Evolutionary conservation across 495 filamentous ascomycete genomes (phyloP).

Genomic region (Aspergillus bertholletiae): DNA sequence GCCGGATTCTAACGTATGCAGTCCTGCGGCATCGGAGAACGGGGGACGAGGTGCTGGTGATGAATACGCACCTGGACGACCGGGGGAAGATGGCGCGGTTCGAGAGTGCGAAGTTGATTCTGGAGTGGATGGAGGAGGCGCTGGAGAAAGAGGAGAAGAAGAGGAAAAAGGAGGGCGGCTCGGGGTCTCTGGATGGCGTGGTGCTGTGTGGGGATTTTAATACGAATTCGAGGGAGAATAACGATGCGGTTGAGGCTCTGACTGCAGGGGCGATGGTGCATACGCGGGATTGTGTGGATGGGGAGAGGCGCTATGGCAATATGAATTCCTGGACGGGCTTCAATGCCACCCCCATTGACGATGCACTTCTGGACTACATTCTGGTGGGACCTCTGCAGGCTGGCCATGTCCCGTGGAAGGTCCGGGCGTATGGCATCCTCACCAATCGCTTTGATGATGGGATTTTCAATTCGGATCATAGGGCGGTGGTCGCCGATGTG

Average conservation of each 20-base stretch:
- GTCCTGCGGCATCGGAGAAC: constrained; percentile 48
- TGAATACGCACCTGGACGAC: constrained; percentile 71
- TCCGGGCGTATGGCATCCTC: constrained; percentile 44
- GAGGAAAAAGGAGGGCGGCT: too few relatives aligned
- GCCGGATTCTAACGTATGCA: constrained; percentile 57
- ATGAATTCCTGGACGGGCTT: constrained; percentile 64
- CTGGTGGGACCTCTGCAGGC: constrained; percentile 31
- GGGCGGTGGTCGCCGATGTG: constrained; percentile 60
- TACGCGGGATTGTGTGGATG: constrained; percentile 31
- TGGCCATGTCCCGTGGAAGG: constrained; percentile 14
- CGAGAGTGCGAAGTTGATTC: constrained; percentile 41
- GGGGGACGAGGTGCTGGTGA: constrained; percentile 45
- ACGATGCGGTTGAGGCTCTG: constrained; percentile 55
- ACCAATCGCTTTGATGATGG: constrained; percentile 52
- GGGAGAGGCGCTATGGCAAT: constrained; percentile 43
- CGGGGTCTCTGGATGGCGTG: constrained; percentile 31
- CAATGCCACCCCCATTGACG: constrained; percentile 22
- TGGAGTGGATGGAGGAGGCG: constrained; percentile 25
- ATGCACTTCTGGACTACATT: constrained; percentile 48
- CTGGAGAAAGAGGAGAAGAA: constrained; percentile 35
- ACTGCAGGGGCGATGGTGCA: constrained; percentile 44
- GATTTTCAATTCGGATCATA: constrained; percentile 62
- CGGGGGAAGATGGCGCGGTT: constrained; percentile 45
- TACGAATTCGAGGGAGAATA: constrained; percentile 40
- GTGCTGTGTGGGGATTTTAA: constrained; percentile 70